phyloP scores from a whole-genome alignment of 2,329 filamentous ascomycete species.

The Fusarium hostae region DNA sequence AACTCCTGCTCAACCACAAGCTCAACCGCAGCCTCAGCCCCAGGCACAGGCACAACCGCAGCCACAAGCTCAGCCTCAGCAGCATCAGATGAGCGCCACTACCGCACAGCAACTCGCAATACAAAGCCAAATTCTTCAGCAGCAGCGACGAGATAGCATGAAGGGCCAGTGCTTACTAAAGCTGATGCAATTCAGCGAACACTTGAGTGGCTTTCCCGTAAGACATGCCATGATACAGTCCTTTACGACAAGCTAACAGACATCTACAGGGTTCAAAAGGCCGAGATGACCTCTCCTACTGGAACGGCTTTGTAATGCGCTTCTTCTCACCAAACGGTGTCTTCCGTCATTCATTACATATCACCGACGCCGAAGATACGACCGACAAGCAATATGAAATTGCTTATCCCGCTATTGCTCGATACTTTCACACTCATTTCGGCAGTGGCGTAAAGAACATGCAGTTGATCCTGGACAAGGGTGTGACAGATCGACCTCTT shows the following conservation, averaged over 20 bases:
- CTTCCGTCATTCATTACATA: conserved; percentile 77
- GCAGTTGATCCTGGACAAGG: conserved; percentile 83
- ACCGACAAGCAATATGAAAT: conserved; percentile 88
- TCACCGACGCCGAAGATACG: conserved; percentile 65
- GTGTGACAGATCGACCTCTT: conserved; percentile 64
- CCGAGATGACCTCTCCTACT: conserved; percentile 77
- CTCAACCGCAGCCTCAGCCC: conserved; percentile 50
- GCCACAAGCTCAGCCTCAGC: conserved; percentile 46
- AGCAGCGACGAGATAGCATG: conserved; percentile 62
- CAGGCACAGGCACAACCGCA: conserved; percentile 48
- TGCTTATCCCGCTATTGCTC: conserved; percentile 79
- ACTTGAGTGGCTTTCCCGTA: conserved; percentile 68
- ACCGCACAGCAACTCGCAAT: conserved; percentile 52
- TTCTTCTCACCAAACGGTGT: conserved; percentile 85
- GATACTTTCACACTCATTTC: conserved; percentile 92
- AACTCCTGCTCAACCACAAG: conserved; percentile 51
- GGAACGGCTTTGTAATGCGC: conserved; percentile 80
- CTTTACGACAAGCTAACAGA: conserved; percentile 2
- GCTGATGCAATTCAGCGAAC: conserved; percentile 71
- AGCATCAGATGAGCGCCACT: conserved; percentile 46
- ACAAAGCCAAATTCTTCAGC: conserved; percentile 53
- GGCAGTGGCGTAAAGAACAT: conserved; percentile 86
- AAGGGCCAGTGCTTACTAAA: conserved; percentile 69
- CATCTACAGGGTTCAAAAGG: conserved; percentile 63
- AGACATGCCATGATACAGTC: conserved; percentile 30